Base-by-base conservation (phyloP, 257 asterid genomes). In the Oldenlandia corymbosa region DNA sequence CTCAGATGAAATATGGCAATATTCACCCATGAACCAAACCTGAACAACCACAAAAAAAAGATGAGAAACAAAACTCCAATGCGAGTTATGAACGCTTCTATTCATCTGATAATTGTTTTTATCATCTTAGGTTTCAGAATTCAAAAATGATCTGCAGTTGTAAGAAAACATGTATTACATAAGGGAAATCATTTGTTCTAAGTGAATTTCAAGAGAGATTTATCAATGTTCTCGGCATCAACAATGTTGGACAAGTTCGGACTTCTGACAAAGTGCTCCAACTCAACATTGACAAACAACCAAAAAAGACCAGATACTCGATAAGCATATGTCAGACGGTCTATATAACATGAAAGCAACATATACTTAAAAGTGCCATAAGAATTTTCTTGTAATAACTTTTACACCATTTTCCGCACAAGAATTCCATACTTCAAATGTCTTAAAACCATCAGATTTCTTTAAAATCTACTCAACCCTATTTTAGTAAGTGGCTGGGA, bases 21-120 rank as follows among this genome's bases (percentile, higher is more conserved):
- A 78, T 77, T 88, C 87, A 48, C 97, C 97, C 97, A 90, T 90
- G 84, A 90, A 88, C 95, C 93, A 82, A 79, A 90, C 86, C 97
- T 90, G 88, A 34, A 34, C 4, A 34, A 34, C 4, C 39, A 34
- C 9, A 9, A 34, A 4, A 34, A 68, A 60, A 59, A 63, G 66
- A 64, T 41, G 16, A 62, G 56, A 9, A 9, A 24, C 47, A 47
- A 30, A 32, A n/a, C n/a, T n/a, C n/a, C n/a, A n/a, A n/a, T n/a
- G n/a, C n/a, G n/a, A n/a, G n/a, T n/a, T 47, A 30, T 30, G 28
- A 30, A 62, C n/a, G 46, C 45, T 62, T 47, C 55, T 31, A 11
- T 47, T 31, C 57, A 23, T 32, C 68, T 28, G 17, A n/a, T n/a
- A 31, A 31, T 9, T 36, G 2, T 14, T n/a, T n/a, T n/a, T n/a